These are phyloP conservation scores for Kazachstania taianensis DNA, from an alignment of 805 yeast genomes.

Conservation along the genomic window DNA sequence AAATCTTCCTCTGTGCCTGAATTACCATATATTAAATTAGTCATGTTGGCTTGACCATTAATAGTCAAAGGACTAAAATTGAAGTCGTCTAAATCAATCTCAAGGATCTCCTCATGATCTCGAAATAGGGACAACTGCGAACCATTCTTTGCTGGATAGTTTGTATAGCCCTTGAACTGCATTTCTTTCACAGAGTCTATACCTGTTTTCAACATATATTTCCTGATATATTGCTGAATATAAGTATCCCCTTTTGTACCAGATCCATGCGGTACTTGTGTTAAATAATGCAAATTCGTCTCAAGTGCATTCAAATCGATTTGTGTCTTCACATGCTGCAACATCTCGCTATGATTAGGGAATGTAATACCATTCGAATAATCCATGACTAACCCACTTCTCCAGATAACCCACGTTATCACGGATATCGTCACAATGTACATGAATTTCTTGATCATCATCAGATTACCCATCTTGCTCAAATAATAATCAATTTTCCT, in stretches of 20 bases:
- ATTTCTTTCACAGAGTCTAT: slow-evolving; percentile 31
- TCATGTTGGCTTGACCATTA: slow-evolving; percentile 41
- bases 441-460: slow-evolving; percentile 62
- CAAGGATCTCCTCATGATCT: slow-evolving; percentile 15
- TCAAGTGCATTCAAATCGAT: slow-evolving; percentile 50
- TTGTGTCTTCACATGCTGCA: slow-evolving; percentile 35
- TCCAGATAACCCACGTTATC: slow-evolving; percentile 43
- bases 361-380: slow-evolving; percentile 40
- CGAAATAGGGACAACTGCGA: slow-evolving; percentile 15
- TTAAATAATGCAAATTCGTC: slow-evolving; percentile 56
- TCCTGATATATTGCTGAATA: slow-evolving; percentile 53
- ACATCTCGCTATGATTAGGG: slow-evolving; percentile 44
- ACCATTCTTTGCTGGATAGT: slow-evolving; percentile 46
- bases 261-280: slow-evolving; percentile 70
- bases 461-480: slow-evolving; percentile 67
- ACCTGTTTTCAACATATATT: slow-evolving; percentile 46
- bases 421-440: slow-evolving; percentile 53
- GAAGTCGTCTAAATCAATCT: slow-evolving; percentile 19
- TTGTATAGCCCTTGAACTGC: slow-evolving; percentile 45
- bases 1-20: slow-evolving; percentile 55
- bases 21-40: slow-evolving; percentile 51
- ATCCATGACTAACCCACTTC: slow-evolving; percentile 35
- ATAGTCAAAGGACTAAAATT: slow-evolving; percentile 64
- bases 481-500: slow-evolving; percentile 43
- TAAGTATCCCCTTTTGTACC: slow-evolving; percentile 82